phyloP scores from a whole-genome alignment of 495 filamentous ascomycete species.

The Jackrogersella minutella region DNA sequence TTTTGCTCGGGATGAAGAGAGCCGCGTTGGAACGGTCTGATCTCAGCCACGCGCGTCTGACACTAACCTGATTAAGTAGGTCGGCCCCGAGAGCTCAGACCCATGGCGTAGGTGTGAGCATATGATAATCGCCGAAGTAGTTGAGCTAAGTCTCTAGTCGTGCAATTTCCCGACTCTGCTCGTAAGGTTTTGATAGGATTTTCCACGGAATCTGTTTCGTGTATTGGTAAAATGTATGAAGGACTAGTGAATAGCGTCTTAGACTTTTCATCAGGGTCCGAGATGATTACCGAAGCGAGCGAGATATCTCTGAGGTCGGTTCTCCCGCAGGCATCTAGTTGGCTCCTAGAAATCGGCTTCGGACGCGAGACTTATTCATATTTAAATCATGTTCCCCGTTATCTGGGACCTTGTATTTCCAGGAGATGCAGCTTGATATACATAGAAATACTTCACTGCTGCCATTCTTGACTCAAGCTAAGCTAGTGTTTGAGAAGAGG shows the following conservation, averaged over 20 bases:
- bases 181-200: background rate
- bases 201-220: background rate
- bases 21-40: background rate
- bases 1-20: background rate
- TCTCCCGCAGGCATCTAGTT: background rate
- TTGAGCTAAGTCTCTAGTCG: no score
- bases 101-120: background rate
- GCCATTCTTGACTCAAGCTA: conserved; percentile 4
- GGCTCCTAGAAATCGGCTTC: background rate
- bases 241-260: background rate
- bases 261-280: background rate
- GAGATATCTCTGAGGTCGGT: background rate
- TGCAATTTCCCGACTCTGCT: background rate
- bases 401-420: background rate
- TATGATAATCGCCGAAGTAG: conserved; percentile 8
- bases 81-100: conserved; percentile 19
- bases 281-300: conserved; percentile 23
- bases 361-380: background rate
- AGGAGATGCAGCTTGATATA: background rate
- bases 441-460: background rate
- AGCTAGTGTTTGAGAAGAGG: background rate
- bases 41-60: background rate
- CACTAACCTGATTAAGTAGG: conserved; percentile 13
- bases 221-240: background rate
- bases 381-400: background rate